phyloP scores from a whole-genome alignment of 1,139 yeast species.

The Sugiyamaella neomexicana region DNA sequence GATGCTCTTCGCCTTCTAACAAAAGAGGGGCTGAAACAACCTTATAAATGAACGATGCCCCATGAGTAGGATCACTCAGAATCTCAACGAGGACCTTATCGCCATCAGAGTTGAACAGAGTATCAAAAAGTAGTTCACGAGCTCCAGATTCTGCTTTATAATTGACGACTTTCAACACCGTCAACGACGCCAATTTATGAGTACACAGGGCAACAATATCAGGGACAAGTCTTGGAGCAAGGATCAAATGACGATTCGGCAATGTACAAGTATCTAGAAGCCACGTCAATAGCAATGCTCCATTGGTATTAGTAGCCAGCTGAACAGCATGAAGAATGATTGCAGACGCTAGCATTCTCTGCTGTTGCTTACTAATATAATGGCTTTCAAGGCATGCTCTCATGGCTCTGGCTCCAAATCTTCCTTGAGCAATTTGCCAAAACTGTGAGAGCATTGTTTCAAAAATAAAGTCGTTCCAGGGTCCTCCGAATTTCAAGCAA shows the following conservation, averaged over 20 bases:
- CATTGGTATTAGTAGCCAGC: constrained; percentile 80
- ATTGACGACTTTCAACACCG: constrained; percentile 76
- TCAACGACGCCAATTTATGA: constrained; percentile 83
- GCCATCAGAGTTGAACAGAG: constrained; percentile 52
- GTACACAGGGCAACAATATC: constrained; percentile 67
- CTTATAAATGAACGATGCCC: constrained; percentile 75
- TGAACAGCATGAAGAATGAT: constrained; percentile 78
- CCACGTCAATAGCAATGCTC: constrained; percentile 91
- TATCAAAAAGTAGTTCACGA: constrained; percentile 60
- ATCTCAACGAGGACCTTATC: constrained; percentile 47
- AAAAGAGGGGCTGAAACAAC: constrained; percentile 46
- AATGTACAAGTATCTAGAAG: constrained; percentile 82
- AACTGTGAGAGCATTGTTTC: constrained; percentile 80
- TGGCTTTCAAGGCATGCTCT: constrained; percentile 87
- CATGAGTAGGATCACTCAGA: constrained; percentile 63
- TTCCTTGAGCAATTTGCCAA: constrained; percentile 77
- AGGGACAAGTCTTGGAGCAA: constrained; percentile 62
- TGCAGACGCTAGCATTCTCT: constrained; percentile 72
- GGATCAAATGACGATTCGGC: constrained; percentile 54
- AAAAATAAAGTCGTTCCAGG: constrained; percentile 86
- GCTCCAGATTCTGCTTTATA: constrained; percentile 61
- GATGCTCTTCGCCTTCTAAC: constrained; percentile 49
- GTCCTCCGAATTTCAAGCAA: constrained; percentile 83
- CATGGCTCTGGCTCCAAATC: constrained; percentile 95
- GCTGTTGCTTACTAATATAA: constrained; percentile 63